Percentiles rank a stretch among this genome's conserved stretches.
Conservation (phyloP, 148 eudicot species). For the Vaccinium darrowii region DNA sequence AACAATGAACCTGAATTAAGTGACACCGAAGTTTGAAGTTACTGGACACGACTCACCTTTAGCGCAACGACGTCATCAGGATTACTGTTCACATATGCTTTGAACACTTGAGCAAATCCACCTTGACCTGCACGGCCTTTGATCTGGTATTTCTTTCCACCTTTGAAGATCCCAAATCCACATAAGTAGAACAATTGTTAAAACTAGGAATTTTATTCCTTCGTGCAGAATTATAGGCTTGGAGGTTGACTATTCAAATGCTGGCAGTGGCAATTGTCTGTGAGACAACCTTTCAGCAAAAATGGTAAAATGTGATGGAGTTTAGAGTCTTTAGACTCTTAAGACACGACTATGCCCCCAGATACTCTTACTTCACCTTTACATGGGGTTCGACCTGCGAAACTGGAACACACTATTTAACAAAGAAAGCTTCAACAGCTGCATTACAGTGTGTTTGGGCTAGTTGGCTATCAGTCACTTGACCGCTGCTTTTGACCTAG, state of each 20-base stretch:
- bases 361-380: too few relatives aligned
- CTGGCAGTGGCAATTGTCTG: not conserved
- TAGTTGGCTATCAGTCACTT: not conserved
- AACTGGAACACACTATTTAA: not conserved
- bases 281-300: too few relatives aligned
- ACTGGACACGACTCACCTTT: slow-evolving; percentile 47
- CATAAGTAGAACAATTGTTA: not conserved
- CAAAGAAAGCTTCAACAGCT: not conserved
- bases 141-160: slow-evolving; percentile 72
- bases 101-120: slow-evolving; percentile 90
- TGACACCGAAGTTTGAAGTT: not conserved
- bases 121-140: slow-evolving; percentile 92
- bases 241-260: not conserved
- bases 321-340: too few relatives aligned
- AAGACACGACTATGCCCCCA: too few relatives aligned
- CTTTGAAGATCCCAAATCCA: slow-evolving; percentile 35
- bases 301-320: too few relatives aligned
- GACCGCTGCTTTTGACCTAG: not conserved
- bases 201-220: not conserved
- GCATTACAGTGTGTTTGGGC: not conserved
- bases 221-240: not conserved
- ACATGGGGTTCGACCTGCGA: too few relatives aligned
- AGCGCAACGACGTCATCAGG: slow-evolving; percentile 79
- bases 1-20: slow-evolving; percentile 2
- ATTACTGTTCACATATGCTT: slow-evolving; percentile 63